A percentile compares a stretch with the other conserved stretches of the same genome.
phyloP scores from a whole-genome alignment of 1,284 basidiomycete genomes.

The Schizophyllum commune region DNA sequence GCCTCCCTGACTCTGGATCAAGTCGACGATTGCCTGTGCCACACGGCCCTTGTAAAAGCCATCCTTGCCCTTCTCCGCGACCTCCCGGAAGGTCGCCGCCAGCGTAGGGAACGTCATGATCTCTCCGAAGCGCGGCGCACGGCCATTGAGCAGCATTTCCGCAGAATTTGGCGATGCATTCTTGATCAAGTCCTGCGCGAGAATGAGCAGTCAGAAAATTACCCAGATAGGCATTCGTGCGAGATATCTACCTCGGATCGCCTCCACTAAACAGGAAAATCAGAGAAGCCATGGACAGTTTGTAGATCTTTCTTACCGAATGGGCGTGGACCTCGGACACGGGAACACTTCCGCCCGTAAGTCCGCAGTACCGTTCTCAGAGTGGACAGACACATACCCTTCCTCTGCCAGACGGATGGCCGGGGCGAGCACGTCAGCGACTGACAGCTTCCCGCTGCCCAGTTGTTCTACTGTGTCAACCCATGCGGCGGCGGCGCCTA shows the following conservation, averaged over 20 bases:
- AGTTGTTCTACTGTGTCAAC: constrained; percentile 80
- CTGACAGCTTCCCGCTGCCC: constrained; percentile 74
- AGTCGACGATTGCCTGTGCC: constrained; percentile 84
- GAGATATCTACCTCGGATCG: constrained; percentile 43
- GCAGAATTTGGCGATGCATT: constrained; percentile 74
- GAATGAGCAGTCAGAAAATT: neutral
- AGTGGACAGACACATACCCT: constrained; percentile 44
- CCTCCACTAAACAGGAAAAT: constrained; percentile 51
- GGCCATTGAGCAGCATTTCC: constrained; percentile 82
- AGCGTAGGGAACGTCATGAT: constrained; percentile 75
- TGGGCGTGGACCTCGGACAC: constrained; percentile 72
- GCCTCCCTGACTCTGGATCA: constrained; percentile 78
- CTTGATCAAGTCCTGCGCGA: constrained; percentile 51
- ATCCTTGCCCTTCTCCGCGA: constrained; percentile 77
- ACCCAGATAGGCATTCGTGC: neutral
- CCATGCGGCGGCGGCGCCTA: constrained; percentile 91
- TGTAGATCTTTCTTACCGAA: constrained; percentile 34
- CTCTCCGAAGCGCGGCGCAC: constrained; percentile 73
- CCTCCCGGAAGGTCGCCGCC: constrained; percentile 74
- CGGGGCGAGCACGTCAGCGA: constrained; percentile 83
- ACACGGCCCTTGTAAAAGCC: constrained; percentile 91
- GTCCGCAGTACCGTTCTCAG: constrained; percentile 1
- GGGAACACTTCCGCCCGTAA: constrained; percentile 44
- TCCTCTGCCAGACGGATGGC: constrained; percentile 82
- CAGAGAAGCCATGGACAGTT: constrained; percentile 1